These are phyloP conservation scores for Rhizoclosmatium globosum DNA, from an alignment of 192 early-diverging fungal genomes.

Conservation along the genomic window DNA sequence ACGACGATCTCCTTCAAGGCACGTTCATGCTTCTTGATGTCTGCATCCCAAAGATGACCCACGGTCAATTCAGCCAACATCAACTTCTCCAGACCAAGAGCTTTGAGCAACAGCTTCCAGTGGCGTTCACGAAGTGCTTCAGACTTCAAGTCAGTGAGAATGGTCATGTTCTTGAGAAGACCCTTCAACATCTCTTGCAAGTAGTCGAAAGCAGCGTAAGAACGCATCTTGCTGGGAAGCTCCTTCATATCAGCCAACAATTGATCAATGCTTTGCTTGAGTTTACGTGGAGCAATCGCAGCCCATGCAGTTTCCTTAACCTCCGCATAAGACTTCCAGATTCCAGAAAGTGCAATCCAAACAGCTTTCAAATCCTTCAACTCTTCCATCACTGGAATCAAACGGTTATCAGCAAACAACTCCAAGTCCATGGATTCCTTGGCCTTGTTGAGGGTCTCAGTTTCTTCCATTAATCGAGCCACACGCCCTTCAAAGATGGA, in stretches of 20 bases:
- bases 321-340: constrained; percentile 87
- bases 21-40: constrained; percentile 86
- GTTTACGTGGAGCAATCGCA: constrained; percentile 86
- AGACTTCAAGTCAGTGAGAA: constrained; percentile 91
- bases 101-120: constrained; percentile 94
- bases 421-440: constrained; percentile 95
- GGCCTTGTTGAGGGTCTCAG: constrained; percentile 85
- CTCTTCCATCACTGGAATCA: constrained; percentile 91
- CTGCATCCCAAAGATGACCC: constrained; percentile 94
- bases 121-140: constrained; percentile 97
- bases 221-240: constrained; percentile 95
- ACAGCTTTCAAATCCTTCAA: constrained; percentile 90
- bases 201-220: constrained; percentile 97
- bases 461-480: constrained; percentile 82
- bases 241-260: constrained; percentile 85
- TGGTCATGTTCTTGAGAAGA: constrained; percentile 81
- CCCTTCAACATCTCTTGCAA: constrained; percentile 85
- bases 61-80: constrained; percentile 87
- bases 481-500: constrained; percentile 86
- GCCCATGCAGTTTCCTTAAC: constrained; percentile 90
- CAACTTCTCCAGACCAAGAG: constrained; percentile 75
- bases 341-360: constrained; percentile 81
- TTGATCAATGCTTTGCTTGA: constrained; percentile 85
- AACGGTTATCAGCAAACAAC: constrained; percentile 65
- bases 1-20: constrained; percentile 88